Evolutionary conservation across 257 asterid species (phyloP).

Genomic region (Nicotiana noctiflora): DNA sequence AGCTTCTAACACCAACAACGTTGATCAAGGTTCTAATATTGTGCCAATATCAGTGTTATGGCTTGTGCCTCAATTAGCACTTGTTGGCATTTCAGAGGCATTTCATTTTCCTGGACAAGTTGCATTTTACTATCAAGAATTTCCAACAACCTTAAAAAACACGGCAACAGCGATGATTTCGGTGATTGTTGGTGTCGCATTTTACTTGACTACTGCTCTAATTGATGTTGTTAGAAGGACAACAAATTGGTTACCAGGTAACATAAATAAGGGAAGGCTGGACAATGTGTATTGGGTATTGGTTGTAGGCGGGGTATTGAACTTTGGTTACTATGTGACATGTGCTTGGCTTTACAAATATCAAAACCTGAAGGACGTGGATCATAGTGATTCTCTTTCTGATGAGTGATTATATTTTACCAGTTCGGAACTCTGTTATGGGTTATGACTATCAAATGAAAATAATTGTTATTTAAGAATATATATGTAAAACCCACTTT

Average conservation of each 20-base stretch:
- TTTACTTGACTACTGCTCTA: conserved; percentile 43
- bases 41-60: background rate
- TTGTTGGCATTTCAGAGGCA: background rate
- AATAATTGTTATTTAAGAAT: too few relatives aligned
- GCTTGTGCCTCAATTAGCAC: background rate
- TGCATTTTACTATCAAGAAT: conserved; percentile 73
- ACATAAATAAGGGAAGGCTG: conserved; percentile 50
- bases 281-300: conserved; percentile 62
- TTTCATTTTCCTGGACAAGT: conserved; percentile 34
- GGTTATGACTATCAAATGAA: too few relatives aligned
- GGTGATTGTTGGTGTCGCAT: conserved; percentile 54
- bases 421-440: too few relatives aligned
- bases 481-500: too few relatives aligned
- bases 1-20: too few relatives aligned
- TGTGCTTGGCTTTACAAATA: conserved; percentile 53
- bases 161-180: conserved; percentile 71
- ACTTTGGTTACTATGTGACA: conserved; percentile 42
- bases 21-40: background rate
- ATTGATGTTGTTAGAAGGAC: conserved; percentile 57
- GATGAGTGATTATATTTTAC: background rate
- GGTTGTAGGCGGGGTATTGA: conserved; percentile 57
- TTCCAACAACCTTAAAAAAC: conserved; percentile 69
- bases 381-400: background rate
- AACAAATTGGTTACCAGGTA: conserved; percentile 69
- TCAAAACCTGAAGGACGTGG: conserved; percentile 19